Base-by-base conservation (phyloP, 169 alveolate species). In the Theileria luwenshuni region DNA sequence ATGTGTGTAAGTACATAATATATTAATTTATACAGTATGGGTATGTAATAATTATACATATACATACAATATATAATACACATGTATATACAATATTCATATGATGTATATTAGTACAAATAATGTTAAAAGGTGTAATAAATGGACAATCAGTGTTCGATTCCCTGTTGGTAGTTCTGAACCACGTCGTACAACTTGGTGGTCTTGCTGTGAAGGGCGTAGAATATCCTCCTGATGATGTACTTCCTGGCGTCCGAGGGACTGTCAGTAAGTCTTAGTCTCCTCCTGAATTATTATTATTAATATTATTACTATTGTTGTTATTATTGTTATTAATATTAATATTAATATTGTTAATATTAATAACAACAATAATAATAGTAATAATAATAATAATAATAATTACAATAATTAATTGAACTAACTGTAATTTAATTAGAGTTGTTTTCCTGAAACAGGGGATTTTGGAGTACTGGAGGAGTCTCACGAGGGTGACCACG, bases 401-500 rank as follows among this genome's bases (percentile, higher is more conserved):
- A n/a, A n/a, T n/a, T n/a, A n/a, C 83, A n/a, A n/a, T n/a, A n/a
- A n/a, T n/a, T n/a, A n/a, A n/a, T n/a, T 21, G 17, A 5, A 35
- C 8, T 6, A 21, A 59, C 68, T 75, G 81, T 32, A 92, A 76
- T 61, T 91, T 89, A 38, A 88, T 89, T 80, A 97, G 89, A 0
- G 98, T 90, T 54, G 86, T 90, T 38, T 92, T 94, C 71, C 97
- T 92, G 86, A 96, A 96, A 81, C 99, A 96, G 15, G 97, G 95
- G 59, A 97, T 90, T 27, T 98, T 98, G 33, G 98, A 90, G 49
- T 94, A 86, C 80, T 89, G 76, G 95, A 95, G 92, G 63, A 94
- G 73, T 62, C 63, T 59, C 49, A 77, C 80, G 52, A 77, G 65
- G 7, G 80, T 27, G 8, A 77, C n/a, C 33, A 77, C 35, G 12